Percentiles rank a stretch among this genome's conserved stretches.
phyloP scores from a whole-genome alignment of 345 rosid genomes.

The Lepidium aucheri region DNA sequence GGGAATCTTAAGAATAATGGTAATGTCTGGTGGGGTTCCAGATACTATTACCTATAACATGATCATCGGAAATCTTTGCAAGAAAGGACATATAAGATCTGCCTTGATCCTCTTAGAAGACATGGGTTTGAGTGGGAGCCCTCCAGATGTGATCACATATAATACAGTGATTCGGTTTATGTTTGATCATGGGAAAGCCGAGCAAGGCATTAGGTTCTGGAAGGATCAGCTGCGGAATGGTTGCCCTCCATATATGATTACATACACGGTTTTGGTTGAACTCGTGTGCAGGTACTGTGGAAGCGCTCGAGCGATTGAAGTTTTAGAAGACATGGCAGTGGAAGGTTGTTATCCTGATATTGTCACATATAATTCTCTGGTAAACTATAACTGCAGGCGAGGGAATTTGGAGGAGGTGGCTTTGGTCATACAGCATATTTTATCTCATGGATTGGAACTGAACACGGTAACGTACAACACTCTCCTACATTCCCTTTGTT shows the following conservation, averaged over 20 bases:
- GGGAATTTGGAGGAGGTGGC: slow-evolving; percentile 55
- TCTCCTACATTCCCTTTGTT: slow-evolving; percentile 59
- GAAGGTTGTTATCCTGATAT: slow-evolving; percentile 84
- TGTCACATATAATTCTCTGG: slow-evolving; percentile 59
- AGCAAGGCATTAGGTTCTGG: slow-evolving; percentile 65
- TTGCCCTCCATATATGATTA: slow-evolving; percentile 63
- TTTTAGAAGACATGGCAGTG: slow-evolving; percentile 61
- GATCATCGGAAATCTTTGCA: slow-evolving; percentile 66
- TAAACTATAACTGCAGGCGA: slow-evolving; percentile 50
- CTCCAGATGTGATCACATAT: slow-evolving; percentile 73
- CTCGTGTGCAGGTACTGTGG: slow-evolving; percentile 76
- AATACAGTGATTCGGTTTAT: slow-evolving; percentile 62
- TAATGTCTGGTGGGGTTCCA: slow-evolving; percentile 79
- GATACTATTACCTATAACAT: slow-evolving; percentile 77
- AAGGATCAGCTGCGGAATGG: slow-evolving; percentile 57
- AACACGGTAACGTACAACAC: slow-evolving; percentile 67
- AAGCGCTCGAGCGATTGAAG: slow-evolving; percentile 55
- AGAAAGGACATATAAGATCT: slow-evolving; percentile 42
- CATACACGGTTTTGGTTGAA: slow-evolving; percentile 61
- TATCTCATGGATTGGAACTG: slow-evolving; percentile 58
- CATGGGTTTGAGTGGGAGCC: slow-evolving; percentile 72
- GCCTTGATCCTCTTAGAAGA: slow-evolving; percentile 59
- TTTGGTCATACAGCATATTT: slow-evolving; percentile 39
- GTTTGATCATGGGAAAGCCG: slow-evolving; percentile 46
- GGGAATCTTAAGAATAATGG: slow-evolving; percentile 50